phyloP scores from a whole-genome alignment of 1,139 yeast species.

The Kodamaea sp. region DNA sequence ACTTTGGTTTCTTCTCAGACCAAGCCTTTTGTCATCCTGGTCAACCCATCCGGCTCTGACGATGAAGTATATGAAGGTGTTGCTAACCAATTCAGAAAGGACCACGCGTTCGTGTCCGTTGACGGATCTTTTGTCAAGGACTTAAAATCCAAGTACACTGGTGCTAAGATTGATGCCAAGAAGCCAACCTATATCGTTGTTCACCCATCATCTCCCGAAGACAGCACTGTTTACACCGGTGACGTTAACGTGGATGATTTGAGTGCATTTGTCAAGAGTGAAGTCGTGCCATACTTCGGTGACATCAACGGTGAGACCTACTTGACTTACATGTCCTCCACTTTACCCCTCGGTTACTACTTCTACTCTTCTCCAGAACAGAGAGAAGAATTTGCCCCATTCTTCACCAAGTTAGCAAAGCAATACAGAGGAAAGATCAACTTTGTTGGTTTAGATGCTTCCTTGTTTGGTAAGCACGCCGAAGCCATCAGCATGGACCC shows the following conservation, averaged over 20 bases:
- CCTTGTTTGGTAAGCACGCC: slow-evolving; percentile 84
- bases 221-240: slow-evolving; percentile 29
- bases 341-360: slow-evolving; percentile 82
- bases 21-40: slow-evolving; percentile 58
- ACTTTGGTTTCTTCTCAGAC: slow-evolving; percentile 47
- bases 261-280: slow-evolving; percentile 59
- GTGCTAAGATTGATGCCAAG: slow-evolving; percentile 20
- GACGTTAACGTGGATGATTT: slow-evolving; percentile 36
- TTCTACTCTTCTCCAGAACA: slow-evolving; percentile 75
- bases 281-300: slow-evolving; percentile 85
- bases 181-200: slow-evolving; percentile 51
- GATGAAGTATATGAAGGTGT: slow-evolving; percentile 13
- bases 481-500: slow-evolving; percentile 79
- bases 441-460: slow-evolving; percentile 87
- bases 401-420: slow-evolving; percentile 66
- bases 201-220: slow-evolving; percentile 38
- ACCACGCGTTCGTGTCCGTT: slow-evolving; percentile 60
- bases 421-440: slow-evolving; percentile 77
- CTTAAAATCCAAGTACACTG: slow-evolving; percentile 27
- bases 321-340: slow-evolving; percentile 68
- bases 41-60: slow-evolving; percentile 9
- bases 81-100: slow-evolving; percentile 33
- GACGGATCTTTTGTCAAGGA: slow-evolving; percentile 48
- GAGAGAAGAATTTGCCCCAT: slow-evolving; percentile 54
- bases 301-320: slow-evolving; percentile 86